Percentiles rank a stretch among this genome's conserved stretches.
phyloP scores from a whole-genome alignment of 257 asterid genomes.

The Paulownia fortunei region DNA sequence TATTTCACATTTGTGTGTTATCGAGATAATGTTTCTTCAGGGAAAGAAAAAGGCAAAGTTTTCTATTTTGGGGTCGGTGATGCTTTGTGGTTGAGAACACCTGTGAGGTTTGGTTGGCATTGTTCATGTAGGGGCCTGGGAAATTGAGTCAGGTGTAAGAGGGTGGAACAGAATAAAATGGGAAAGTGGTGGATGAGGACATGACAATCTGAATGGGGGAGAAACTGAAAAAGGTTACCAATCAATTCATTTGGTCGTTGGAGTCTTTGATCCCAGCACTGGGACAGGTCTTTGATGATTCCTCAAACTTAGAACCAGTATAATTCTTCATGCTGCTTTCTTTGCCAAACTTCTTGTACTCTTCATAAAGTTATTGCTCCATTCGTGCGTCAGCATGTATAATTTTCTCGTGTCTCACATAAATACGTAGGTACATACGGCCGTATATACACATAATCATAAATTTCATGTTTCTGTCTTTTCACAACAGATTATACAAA shows the following conservation, averaged over 20 bases:
- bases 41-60: too few species aligned
- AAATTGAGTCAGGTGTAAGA: neutral
- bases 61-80: neutral
- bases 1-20: too few species aligned
- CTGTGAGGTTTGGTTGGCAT: neutral
- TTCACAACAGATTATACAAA: too few species aligned
- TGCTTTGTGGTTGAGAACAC: too few species aligned
- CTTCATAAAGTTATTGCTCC: neutral
- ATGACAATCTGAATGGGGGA: constrained; percentile 29
- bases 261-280: constrained; percentile 29
- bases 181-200: constrained; percentile 23
- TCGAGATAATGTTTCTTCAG: too few species aligned
- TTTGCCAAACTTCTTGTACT: neutral
- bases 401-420: too few species aligned
- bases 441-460: too few species aligned
- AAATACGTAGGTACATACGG: too few species aligned
- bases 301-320: neutral
- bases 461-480: too few species aligned
- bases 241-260: neutral
- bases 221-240: constrained; percentile 4
- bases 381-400: neutral
- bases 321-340: neutral
- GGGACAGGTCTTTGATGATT: constrained; percentile 8
- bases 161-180: neutral
- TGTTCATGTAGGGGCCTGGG: constrained; percentile 42